A percentile compares a stretch with the other conserved stretches of the same genome.
Conservation (phyloP, 768 basidiomycete genomes). For the Russula sp. region DNA sequence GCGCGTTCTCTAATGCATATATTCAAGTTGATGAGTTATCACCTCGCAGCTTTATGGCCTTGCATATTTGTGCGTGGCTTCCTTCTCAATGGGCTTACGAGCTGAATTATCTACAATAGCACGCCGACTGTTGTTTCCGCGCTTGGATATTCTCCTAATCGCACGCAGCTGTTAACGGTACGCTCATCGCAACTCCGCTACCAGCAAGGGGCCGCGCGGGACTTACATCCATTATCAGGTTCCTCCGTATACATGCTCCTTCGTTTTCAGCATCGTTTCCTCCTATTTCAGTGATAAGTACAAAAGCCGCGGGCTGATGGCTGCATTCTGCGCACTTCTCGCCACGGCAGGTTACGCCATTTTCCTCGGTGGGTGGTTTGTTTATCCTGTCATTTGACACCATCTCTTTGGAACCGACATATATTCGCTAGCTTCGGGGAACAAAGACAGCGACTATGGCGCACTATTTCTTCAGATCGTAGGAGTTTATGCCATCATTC, state of each 20-base stretch:
- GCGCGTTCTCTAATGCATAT: not conserved
- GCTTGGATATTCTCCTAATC: conserved; percentile 35
- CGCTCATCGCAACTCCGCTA: not conserved
- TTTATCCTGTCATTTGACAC: not conserved
- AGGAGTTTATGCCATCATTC: conserved; percentile 34
- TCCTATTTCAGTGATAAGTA: conserved; percentile 29
- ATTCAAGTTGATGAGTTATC: not conserved
- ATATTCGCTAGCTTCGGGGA: conserved; percentile 24
- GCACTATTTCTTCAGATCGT: conserved; percentile 37
- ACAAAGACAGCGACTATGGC: conserved; percentile 32
- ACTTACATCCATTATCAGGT: conserved; percentile 26
- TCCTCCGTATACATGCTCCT: conserved; percentile 37
- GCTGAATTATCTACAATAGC: conserved; percentile 26
- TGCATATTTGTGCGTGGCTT: conserved; percentile 31
- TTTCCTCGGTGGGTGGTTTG: conserved; percentile 23
- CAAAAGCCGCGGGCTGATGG: conserved; percentile 27
- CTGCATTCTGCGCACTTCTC: conserved; percentile 18
- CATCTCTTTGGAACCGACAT: not conserved
- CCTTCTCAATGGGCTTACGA: not conserved
- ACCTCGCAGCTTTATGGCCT: conserved; percentile 31
- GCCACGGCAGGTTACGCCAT: conserved; percentile 25
- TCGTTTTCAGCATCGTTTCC: conserved; percentile 28
- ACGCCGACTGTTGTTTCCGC: conserved; percentile 33
- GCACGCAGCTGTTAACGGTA: conserved; percentile 36
- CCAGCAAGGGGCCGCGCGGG: not conserved